These are phyloP conservation scores for Pachyrhizus erosus DNA, from an alignment of 306 rosid species.

Conservation along the genomic window DNA sequence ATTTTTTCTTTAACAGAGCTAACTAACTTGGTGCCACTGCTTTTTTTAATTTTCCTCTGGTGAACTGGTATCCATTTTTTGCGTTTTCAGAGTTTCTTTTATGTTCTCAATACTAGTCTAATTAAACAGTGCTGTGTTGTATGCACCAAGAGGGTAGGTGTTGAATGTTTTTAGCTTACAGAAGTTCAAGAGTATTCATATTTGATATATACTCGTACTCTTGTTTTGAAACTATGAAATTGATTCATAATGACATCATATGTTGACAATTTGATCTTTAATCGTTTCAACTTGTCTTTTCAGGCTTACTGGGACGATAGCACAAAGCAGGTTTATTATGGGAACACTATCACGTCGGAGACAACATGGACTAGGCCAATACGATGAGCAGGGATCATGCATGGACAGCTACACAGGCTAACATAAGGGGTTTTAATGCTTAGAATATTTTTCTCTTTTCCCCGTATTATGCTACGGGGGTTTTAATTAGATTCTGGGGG, in stretches of 20 bases:
- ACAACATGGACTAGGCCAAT: slow-evolving; percentile 74
- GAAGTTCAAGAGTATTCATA: too few species aligned
- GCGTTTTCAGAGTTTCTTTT: too few species aligned
- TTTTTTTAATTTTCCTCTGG: too few species aligned
- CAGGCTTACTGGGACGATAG: slow-evolving; percentile 92
- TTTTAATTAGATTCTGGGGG: slow-evolving; percentile 1
- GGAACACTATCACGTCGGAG: slow-evolving; percentile 71
- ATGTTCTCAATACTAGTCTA: too few species aligned
- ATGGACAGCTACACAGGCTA: slow-evolving; percentile 13
- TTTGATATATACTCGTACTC: too few species aligned
- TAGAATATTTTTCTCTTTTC: background rate
- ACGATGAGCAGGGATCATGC: slow-evolving; percentile 4
- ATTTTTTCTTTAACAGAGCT: background rate
- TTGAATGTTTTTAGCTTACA: too few species aligned
- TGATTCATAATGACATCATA: background rate
- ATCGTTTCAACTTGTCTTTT: background rate
- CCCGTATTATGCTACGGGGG: background rate
- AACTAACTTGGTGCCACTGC: background rate
- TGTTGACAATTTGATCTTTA: slow-evolving; percentile 20
- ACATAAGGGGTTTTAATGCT: background rate
- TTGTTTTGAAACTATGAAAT: too few species aligned
- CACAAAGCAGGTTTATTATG: slow-evolving; percentile 84
- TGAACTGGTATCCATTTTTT: too few species aligned
- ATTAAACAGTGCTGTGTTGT: too few species aligned
- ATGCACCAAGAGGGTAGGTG: too few species aligned